Evolutionary conservation across 352 stramenopile species (phyloP).

Genomic region (Pythium angustatum): DNA sequence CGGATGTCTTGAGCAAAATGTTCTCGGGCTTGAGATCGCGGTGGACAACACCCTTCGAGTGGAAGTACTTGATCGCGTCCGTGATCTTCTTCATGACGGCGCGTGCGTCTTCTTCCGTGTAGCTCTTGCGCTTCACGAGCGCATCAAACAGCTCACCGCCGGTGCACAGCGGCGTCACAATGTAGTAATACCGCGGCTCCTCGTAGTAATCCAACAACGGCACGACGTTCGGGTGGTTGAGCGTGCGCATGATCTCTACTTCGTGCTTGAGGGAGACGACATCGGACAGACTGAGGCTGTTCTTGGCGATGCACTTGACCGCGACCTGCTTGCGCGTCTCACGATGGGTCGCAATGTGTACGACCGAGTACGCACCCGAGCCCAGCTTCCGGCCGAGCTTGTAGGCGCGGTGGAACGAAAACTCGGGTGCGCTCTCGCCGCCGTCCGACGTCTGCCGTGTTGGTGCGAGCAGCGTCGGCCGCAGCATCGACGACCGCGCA

Average conservation of each 20-base stretch:
- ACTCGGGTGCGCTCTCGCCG: slow-evolving; percentile 34
- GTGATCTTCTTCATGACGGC: slow-evolving; percentile 90
- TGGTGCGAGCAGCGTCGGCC: slow-evolving; percentile 18
- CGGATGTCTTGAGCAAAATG: slow-evolving; percentile 88
- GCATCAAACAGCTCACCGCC: slow-evolving; percentile 96
- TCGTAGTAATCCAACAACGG: slow-evolving; percentile 77
- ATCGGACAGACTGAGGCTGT: slow-evolving; percentile 46
- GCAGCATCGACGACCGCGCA: slow-evolving; percentile 30
- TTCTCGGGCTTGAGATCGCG: slow-evolving; percentile 97
- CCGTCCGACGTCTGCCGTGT: slow-evolving; percentile 55
- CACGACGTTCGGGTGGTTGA: slow-evolving; percentile 77
- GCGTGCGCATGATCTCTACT: slow-evolving; percentile 66
- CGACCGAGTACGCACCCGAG: slow-evolving; percentile 85
- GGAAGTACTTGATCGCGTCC: slow-evolving; percentile 91
- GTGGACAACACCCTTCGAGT: slow-evolving; percentile 94
- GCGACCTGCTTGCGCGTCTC: slow-evolving; percentile 74
- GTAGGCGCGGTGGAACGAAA: slow-evolving; percentile 73
- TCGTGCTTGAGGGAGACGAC: slow-evolving; percentile 70
- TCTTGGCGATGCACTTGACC: slow-evolving; percentile 80
- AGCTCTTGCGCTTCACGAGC: slow-evolving; percentile 92
- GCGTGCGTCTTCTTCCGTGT: slow-evolving; percentile 95
- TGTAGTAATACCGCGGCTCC: slow-evolving; percentile 74
- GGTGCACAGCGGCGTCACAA: slow-evolving; percentile 92
- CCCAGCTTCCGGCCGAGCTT: slow-evolving; percentile 86
- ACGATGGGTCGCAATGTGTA: slow-evolving; percentile 80